A percentile compares a stretch with the other conserved stretches of the same genome.
Conservation (phyloP, 306 rosid species). For the Sechiopsis laciniata region DNA sequence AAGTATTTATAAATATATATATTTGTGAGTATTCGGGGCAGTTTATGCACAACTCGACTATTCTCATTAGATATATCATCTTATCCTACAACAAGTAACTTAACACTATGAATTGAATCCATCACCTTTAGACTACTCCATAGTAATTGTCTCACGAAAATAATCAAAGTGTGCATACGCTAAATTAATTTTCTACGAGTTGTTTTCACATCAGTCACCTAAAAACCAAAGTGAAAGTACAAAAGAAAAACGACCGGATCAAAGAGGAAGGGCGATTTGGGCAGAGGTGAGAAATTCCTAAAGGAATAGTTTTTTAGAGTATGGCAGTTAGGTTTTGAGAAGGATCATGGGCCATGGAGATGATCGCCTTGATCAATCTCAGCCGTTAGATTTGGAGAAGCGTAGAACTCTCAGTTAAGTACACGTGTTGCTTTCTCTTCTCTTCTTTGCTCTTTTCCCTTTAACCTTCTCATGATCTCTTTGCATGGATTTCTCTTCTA, state of each 20-base stretch:
- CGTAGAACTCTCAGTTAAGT: slow-evolving; percentile 66
- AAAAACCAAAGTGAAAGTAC: slow-evolving; percentile 23
- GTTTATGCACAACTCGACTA: too few relatives aligned
- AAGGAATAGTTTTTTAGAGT: neutral
- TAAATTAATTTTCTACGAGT: too few relatives aligned
- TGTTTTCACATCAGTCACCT: too few relatives aligned
- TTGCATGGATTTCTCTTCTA: slow-evolving; percentile 83
- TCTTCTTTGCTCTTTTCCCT: slow-evolving; percentile 16
- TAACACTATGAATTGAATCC: too few relatives aligned
- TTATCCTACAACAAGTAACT: too few relatives aligned
- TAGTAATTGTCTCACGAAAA: too few relatives aligned
- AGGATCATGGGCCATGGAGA: slow-evolving; percentile 29
- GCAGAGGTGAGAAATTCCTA: slow-evolving; percentile 19
- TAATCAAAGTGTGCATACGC: too few relatives aligned
- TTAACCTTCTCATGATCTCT: slow-evolving; percentile 32
- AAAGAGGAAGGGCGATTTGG: slow-evolving; percentile 19
- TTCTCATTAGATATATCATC: too few relatives aligned
- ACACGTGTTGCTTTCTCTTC: slow-evolving; percentile 68
- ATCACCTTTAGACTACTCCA: too few relatives aligned
- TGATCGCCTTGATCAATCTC: slow-evolving; percentile 32
- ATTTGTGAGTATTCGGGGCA: too few relatives aligned
- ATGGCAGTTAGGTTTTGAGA: slow-evolving; percentile 42
- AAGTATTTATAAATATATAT: too few relatives aligned
- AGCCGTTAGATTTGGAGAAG: slow-evolving; percentile 51
- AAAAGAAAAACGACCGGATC: slow-evolving; percentile 53